phyloP scores from a whole-genome alignment of 768 basidiomycete species.

The Dendrothele bispora region DNA sequence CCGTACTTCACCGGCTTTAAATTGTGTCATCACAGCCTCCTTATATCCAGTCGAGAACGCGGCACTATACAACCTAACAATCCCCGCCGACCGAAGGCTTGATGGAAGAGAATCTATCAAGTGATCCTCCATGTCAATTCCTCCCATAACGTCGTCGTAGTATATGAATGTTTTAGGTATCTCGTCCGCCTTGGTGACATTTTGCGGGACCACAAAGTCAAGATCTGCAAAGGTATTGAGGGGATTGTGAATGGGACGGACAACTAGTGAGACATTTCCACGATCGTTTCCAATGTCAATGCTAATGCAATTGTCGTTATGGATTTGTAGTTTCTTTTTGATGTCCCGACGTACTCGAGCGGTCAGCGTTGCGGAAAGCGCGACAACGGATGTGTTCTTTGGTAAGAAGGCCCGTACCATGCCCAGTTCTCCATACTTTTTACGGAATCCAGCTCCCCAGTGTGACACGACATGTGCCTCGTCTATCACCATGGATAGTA shows the following conservation, averaged over 20 bases:
- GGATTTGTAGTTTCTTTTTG: conserved; percentile 8
- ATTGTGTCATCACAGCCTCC: background rate
- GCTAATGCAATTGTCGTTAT: background rate
- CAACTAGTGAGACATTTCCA: conserved; percentile 18
- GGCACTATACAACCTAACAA: too few species aligned
- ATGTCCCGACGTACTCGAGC: conserved; percentile 11
- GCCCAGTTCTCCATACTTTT: conserved; percentile 12
- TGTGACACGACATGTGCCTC: conserved; percentile 21
- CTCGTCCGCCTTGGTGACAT: background rate
- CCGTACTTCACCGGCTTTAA: conserved; percentile 7
- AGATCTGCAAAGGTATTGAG: conserved; percentile 16
- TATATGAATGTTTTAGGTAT: too few species aligned
- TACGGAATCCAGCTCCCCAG: conserved; percentile 21
- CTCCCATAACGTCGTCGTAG: too few species aligned
- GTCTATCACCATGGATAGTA: conserved; percentile 17
- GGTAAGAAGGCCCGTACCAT: conserved; percentile 14
- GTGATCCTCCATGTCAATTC: too few species aligned
- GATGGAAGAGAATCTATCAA: too few species aligned
- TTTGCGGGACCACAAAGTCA: conserved; percentile 13
- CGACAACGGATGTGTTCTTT: conserved; percentile 6
- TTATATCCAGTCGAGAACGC: conserved; percentile 4
- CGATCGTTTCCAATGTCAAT: conserved; percentile 16
- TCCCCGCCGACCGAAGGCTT: too few species aligned
- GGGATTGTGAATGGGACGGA: conserved; percentile 14
- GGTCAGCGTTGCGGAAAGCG: conserved; percentile 16